These are phyloP conservation scores for Fusarium heterosporum DNA, from an alignment of 2,329 filamentous ascomycete genomes.

Conservation along the genomic window DNA sequence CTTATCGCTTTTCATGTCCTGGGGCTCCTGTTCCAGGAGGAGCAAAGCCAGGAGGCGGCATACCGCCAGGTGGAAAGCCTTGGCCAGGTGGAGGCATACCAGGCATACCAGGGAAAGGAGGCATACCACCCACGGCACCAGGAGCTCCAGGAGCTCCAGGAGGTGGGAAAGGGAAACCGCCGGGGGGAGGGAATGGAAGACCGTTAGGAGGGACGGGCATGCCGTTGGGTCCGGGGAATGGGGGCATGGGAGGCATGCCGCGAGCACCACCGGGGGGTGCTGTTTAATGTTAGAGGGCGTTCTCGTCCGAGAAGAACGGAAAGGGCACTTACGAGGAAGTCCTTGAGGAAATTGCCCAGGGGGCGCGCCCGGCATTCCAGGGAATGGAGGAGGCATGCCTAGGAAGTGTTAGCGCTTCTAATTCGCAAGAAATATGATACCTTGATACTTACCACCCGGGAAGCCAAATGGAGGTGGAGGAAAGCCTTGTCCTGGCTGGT, in stretches of 20 bases:
- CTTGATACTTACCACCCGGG: conserved; percentile 61
- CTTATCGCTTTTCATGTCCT: conserved; percentile 56
- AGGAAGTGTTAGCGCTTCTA: conserved; percentile 49
- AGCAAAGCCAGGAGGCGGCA: conserved; percentile 51
- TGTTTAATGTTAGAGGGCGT: conserved; percentile 24
- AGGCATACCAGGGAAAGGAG: conserved; percentile 51
- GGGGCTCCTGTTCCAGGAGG: conserved; percentile 52
- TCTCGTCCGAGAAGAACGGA: background rate
- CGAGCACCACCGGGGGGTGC: conserved; percentile 65
- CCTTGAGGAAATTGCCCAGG: conserved; percentile 57
- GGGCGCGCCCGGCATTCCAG: conserved; percentile 59
- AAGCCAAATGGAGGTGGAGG: conserved; percentile 71
- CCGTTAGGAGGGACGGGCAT: conserved; percentile 57
- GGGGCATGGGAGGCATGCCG: conserved; percentile 60
- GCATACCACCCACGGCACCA: conserved; percentile 45
- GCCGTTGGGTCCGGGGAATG: conserved; percentile 59
- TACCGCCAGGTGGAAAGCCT: conserved; percentile 56
- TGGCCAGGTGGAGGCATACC: conserved; percentile 57
- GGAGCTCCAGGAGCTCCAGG: conserved; percentile 48
- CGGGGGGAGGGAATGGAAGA: conserved; percentile 52
- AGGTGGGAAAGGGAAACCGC: conserved; percentile 54
- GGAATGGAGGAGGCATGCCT: conserved; percentile 69
- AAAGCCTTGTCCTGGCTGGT: conserved; percentile 68
- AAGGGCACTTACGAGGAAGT: conserved; percentile 63
- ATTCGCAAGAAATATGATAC: conserved; percentile 39